Base-by-base conservation (phyloP, 2,329 filamentous ascomycete genomes). In the Fusarium tupiense region DNA sequence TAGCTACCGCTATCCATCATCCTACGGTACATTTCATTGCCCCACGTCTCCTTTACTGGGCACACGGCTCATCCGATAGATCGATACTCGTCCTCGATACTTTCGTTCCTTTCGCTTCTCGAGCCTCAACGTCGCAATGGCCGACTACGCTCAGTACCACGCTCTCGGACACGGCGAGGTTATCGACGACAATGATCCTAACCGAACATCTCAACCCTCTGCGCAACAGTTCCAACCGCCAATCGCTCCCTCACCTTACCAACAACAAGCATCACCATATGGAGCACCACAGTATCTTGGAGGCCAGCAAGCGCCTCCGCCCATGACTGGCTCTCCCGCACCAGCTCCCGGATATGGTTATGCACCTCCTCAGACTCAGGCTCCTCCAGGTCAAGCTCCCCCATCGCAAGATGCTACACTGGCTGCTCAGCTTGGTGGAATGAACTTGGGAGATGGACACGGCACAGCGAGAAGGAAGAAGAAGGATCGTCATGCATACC, bases 401-500 rank as follows among this genome's bases (percentile, higher is more conserved):
- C 80, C 81, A 46, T 79, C 81, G 62, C 84, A 83, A 65, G 88
- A 90, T 77, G 84, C 80, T 63, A 86, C 85, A 22, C 81, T 94
- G 68, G 88, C 91, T 53, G 88, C 91, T 63, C 94, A 97, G 82
- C 93, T 97, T 92, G 91, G 92, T 47, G 91, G 91, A 69, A 90
- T 97, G 88, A 91, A 88, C 46, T 85, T 97, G 75, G 90, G 88
- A 40, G 80, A 81, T 40, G 82, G 86, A 52, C 85, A 86, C 41
- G 81, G 89, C 56, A 85, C 85, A 6, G 84, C 84, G 65, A 88
- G 91, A 81, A 93, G 87, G 83, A 94, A 95, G 88, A 98, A 98
- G 90, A 98, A 98, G 88, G 93, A 98, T 82, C 91, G 94, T 68
- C 96, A 98, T 84, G 96, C 95, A 73, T 93, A 97, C 83, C 96